Evolutionary conservation across 176 grass and related monocot genomes (phyloP), one percentile per base, ranked within the genome.

Genomic region (Leersia perrieri): DNA sequence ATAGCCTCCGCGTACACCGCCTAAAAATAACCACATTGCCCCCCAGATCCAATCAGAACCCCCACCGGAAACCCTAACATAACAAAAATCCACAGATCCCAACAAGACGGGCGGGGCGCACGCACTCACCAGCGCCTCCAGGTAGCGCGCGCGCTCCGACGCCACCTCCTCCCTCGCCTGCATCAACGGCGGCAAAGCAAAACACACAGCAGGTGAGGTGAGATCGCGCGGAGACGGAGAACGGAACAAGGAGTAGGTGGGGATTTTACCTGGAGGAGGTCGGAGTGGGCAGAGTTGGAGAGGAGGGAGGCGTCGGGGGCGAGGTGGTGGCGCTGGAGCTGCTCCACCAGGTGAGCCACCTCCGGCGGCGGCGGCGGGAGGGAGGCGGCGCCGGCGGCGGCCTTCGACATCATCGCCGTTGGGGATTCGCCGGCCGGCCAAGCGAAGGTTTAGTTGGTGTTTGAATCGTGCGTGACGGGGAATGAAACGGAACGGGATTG

Each of bases 131-230:
- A 98, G 88, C 28, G 96, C 86, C 90, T 98, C 96, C 23, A 95
- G 90, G 79, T 93, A 93, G 25, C 89, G 74, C 64, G 72, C 87
- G 70, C 96, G 89, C 86, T 98, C 96, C 71, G 87, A 80, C 1
- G 87, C 68, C 75, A 95, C 94, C 83, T 98, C 92, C 88, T 98
- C 96, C 18, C 91, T 88, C 61, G 92, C 92, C 96, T 98, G 79
- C n/a, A n/a, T n/a, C n/a, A n/a, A n/a, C 75, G 31, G 14, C 22
- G 5, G 7, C 4, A 84, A n/a, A n/a, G 1, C 9, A 69, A 0
- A 0, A 74, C 16, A 1, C 25, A 69, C 20, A 63, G 36, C 49
- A 60, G 67, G 1, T n/a, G n/a, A 6, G 9, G 33, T 77, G 0
- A 29, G 51, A 33, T 9, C 1, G 9, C 64, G 5, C 26, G 16